Evolutionary conservation across 176 grass and related monocot genomes (phyloP), one percentile per base, ranked within the genome.

Genomic region (Eragrostis curvula): DNA sequence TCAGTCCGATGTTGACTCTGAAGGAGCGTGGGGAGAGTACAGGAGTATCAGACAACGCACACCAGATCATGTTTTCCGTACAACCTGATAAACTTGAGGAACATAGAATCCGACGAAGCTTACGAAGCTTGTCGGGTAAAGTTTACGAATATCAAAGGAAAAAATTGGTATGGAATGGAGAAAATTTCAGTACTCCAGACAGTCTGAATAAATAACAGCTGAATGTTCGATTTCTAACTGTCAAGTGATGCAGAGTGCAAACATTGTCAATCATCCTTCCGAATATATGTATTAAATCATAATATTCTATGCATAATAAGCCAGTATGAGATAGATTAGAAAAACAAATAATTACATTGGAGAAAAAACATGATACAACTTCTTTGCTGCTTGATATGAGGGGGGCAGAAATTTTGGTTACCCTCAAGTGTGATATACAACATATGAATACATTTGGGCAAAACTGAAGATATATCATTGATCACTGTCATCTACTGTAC

Each of bases 401-500:
- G 59, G 28, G 10, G 61, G 27, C 61, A 32, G 74, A 86, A 86
- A 21, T 52, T 88, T 74, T 23, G 29, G 76, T 70, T 68, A 87
- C 86, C 89, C 83, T 85, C 70, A 55, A 77, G 56, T 85, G 47
- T 48, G 61, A 86, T 68, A 79, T 85, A 83, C 83, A 87, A 52
- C 73, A 83, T 85, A 84, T 83, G 72, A 87, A 87, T 85, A 87
- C 92, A 94, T 87, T 87, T 89, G 72, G 40, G 71, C 79, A 85
- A 92, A 94, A 94, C 85, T 85, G 88, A 64, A 41, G 78, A 70
- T 83, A 73, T 50, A 83, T 40, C 79, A 82, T 87, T 81, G 48
- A 78, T 87, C 36, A 52, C 74, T 83, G 79, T 68, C 79, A 85
- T 59, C 80, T 80, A 82, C 86, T 94, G 86, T 94, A 94, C 92